Conservation (phyloP, 1,139 yeast genomes). For the Kurtzmaniella quercitrusa region DNA sequence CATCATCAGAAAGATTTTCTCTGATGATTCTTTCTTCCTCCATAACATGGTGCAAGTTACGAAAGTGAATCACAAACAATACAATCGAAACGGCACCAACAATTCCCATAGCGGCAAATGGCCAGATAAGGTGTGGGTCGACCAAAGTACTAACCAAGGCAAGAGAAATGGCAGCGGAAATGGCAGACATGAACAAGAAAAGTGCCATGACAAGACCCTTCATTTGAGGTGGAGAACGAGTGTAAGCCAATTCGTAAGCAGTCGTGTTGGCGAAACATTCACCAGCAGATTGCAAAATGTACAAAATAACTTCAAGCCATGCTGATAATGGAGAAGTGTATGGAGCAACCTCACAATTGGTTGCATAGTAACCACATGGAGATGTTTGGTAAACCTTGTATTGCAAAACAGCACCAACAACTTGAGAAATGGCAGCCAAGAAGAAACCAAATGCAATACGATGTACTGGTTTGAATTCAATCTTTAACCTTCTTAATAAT, state of each 20-base stretch:
- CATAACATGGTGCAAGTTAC: conserved; percentile 52
- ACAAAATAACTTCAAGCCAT: conserved; percentile 52
- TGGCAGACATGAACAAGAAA: conserved; percentile 56
- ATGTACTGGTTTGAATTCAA: conserved; percentile 33
- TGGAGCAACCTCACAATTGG: conserved; percentile 42
- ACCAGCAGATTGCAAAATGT: conserved; percentile 55
- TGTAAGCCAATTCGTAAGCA: conserved; percentile 67
- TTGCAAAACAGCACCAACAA: conserved; percentile 39
- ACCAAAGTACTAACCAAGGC: conserved; percentile 51
- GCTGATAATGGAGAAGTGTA: conserved; percentile 47
- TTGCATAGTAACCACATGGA: conserved; percentile 40
- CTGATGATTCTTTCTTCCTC: conserved; percentile 34
- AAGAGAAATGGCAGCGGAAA: conserved; percentile 55
- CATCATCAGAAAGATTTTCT: conserved; percentile 12
- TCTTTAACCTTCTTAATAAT: conserved; percentile 43
- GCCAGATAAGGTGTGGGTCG: conserved; percentile 55
- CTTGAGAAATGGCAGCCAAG: conserved; percentile 34
- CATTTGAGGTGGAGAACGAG: conserved; percentile 65
- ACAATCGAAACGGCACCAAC: conserved; percentile 42
- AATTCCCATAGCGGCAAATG: conserved; percentile 48
- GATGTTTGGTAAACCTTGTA: conserved; percentile 29
- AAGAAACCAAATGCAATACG: conserved; percentile 35
- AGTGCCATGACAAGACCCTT: conserved; percentile 66
- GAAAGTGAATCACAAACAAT: conserved; percentile 42
- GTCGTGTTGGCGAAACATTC: conserved; percentile 70